Conservation (phyloP, 2,329 filamentous ascomycete species). For the Uncinocarpus reesii region DNA sequence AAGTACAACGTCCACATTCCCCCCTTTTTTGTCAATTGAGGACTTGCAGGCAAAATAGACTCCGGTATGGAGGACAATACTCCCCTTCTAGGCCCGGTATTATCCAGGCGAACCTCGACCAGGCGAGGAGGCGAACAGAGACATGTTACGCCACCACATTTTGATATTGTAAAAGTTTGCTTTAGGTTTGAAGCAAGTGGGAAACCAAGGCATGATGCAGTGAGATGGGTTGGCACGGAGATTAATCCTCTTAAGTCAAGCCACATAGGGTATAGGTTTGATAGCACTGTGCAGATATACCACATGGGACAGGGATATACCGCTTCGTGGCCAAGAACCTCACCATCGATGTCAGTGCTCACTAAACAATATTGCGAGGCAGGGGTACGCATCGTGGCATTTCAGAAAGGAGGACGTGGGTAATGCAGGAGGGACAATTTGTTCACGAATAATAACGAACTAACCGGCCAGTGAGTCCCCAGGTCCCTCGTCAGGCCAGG, state of each 20-base stretch:
- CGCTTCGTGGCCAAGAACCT: background rate
- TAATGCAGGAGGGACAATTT: too few species aligned
- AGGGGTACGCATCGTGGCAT: constrained; percentile 3
- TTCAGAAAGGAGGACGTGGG: too few species aligned
- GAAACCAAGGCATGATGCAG: constrained; percentile 1
- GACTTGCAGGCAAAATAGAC: too few species aligned
- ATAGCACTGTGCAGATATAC: background rate
- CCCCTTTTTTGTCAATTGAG: too few species aligned
- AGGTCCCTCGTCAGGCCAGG: too few species aligned
- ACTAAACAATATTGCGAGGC: background rate
- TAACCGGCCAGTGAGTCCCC: too few species aligned
- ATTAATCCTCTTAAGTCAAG: constrained; percentile 7
- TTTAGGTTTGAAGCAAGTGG: constrained; percentile 1
- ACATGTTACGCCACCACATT: too few species aligned
- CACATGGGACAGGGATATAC: constrained; percentile 3
- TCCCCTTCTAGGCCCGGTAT: too few species aligned
- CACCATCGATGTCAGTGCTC: constrained; percentile 7
- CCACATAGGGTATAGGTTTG: constrained; percentile 5
- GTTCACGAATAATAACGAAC: too few species aligned
- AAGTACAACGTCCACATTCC: too few species aligned
- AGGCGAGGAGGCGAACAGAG: too few species aligned
- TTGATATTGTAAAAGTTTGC: background rate
- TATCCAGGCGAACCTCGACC: background rate
- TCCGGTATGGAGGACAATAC: too few species aligned
- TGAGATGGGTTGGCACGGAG: constrained; percentile 9